These are phyloP conservation scores for Aspergillus nanangensis DNA, from an alignment of 495 filamentous ascomycete species.

Conservation along the genomic window DNA sequence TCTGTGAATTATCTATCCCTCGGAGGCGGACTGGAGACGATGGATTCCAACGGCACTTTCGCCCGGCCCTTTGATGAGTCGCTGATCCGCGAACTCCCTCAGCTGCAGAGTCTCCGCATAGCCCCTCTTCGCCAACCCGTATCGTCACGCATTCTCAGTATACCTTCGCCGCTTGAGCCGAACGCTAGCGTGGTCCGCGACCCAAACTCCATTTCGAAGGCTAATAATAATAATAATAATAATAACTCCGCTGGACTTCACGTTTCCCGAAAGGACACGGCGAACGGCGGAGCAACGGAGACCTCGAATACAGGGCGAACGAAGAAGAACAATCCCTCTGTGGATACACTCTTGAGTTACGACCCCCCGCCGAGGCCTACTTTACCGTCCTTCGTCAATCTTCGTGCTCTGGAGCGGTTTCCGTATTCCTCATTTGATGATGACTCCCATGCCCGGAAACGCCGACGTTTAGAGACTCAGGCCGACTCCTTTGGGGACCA, in stretches of 20 bases:
- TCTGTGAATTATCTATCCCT: conserved; percentile 6
- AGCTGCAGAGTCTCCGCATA: conserved; percentile 41
- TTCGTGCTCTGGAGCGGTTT: conserved; percentile 41
- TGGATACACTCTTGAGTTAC: conserved; percentile 27
- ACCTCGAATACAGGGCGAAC: conserved; percentile 29
- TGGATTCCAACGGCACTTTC: conserved; percentile 30
- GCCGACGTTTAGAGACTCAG: conserved; percentile 37
- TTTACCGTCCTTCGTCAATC: conserved; percentile 44
- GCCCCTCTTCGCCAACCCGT: conserved; percentile 46
- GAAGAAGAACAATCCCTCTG: conserved; percentile 30
- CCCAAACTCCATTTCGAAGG: conserved; percentile 28
- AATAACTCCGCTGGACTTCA: conserved; percentile 20
- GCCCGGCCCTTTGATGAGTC: conserved; percentile 37
- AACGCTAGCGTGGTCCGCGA: conserved; percentile 36
- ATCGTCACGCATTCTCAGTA: conserved; percentile 37
- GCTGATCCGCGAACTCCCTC: conserved; percentile 39
- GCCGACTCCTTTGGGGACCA: conserved; percentile 45
- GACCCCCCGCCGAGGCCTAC: conserved; percentile 40
- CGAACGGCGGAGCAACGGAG: conserved; percentile 21
- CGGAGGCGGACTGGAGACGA: conserved; percentile 12
- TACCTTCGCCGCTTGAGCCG: conserved; percentile 44
- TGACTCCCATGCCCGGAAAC: conserved; percentile 36
- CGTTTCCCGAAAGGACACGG: conserved; percentile 20
- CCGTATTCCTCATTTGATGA: conserved; percentile 42
- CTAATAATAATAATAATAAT: no score